Conservation (phyloP, 305 asterid species). For the Solanum hybrid region DNA sequence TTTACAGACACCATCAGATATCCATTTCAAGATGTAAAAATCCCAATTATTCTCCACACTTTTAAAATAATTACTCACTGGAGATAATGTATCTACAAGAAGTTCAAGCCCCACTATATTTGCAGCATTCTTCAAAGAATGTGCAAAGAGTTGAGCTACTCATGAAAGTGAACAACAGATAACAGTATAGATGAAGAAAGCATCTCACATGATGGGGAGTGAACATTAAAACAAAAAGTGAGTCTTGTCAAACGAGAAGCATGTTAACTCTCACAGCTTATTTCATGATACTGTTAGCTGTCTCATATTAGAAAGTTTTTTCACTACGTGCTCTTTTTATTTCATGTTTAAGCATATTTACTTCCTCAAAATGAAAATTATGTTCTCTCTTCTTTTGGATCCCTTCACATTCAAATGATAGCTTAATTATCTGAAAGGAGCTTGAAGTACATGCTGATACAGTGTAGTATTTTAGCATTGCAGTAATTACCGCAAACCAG, state of each 20-base stretch:
- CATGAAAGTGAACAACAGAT: not conserved
- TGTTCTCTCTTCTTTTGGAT: not conserved
- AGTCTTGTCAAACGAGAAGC: not conserved
- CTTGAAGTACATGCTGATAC: not conserved
- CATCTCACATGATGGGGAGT: not conserved
- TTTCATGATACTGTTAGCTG: not conserved
- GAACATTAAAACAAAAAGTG: not conserved
- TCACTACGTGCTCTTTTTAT: not conserved
- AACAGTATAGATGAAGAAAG: not conserved
- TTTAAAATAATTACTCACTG: not conserved
- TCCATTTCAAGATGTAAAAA: not conserved
- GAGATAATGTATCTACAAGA: not conserved
- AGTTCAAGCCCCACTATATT: not conserved
- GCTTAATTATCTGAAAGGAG: not conserved
- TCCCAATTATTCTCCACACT: not conserved
- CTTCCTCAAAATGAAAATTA: not conserved
- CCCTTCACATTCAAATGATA: not conserved
- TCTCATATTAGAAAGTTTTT: not conserved
- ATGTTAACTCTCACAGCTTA: not conserved
- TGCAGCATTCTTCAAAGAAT: not conserved
- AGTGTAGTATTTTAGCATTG: not conserved
- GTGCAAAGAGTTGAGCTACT: not conserved
- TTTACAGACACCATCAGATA: not conserved
- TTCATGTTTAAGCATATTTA: not conserved
- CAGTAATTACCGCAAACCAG: slow-evolving; percentile 90